Conservation (phyloP, 805 yeast species). For the Vanderwaltozyma polyspora region DNA sequence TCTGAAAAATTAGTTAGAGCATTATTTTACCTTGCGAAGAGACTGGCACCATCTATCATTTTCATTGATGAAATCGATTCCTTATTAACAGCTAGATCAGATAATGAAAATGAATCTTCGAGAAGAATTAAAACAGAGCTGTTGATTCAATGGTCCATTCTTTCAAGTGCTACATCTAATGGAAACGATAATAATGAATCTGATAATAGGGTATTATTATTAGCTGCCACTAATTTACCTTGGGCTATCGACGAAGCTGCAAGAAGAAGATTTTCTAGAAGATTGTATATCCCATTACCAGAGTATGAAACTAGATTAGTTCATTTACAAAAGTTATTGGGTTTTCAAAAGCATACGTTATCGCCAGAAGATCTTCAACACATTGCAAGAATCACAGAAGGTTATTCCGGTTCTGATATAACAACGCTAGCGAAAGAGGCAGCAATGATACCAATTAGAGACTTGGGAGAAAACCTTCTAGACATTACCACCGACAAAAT, state of each 20-base stretch:
- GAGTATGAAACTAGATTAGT: conserved; percentile 70
- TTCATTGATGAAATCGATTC: conserved; percentile 97
- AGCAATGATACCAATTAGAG: conserved; percentile 93
- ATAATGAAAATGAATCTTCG: conserved; percentile 76
- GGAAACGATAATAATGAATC: conserved; percentile 28
- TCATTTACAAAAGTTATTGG: conserved; percentile 60
- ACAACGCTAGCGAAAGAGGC: conserved; percentile 95
- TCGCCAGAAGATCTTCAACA: conserved; percentile 49
- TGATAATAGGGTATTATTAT: conserved; percentile 62
- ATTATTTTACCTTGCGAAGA: conserved; percentile 72
- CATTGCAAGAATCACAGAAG: conserved; percentile 61
- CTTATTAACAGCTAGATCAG: conserved; percentile 66
- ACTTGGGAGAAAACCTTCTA: conserved; percentile 76
- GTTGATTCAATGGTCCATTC: conserved; percentile 87
- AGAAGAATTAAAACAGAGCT: conserved; percentile 90
- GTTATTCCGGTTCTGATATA: conserved; percentile 86
- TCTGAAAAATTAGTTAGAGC: conserved; percentile 89
- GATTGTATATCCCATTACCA: conserved; percentile 92
- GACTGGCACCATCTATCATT: conserved; percentile 83
- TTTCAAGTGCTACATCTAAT: conserved; percentile 80
- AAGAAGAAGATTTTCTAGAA: conserved; percentile 79
- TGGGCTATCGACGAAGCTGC: conserved; percentile 99
- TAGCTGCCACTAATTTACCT: conserved; percentile 93
- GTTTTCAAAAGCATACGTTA: conserved; percentile 57
- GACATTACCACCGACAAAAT: conserved; percentile 62